Evolutionary conservation across 2,329 filamentous ascomycete genomes (phyloP).

Genomic region (Colletotrichum ledebouriae): DNA sequence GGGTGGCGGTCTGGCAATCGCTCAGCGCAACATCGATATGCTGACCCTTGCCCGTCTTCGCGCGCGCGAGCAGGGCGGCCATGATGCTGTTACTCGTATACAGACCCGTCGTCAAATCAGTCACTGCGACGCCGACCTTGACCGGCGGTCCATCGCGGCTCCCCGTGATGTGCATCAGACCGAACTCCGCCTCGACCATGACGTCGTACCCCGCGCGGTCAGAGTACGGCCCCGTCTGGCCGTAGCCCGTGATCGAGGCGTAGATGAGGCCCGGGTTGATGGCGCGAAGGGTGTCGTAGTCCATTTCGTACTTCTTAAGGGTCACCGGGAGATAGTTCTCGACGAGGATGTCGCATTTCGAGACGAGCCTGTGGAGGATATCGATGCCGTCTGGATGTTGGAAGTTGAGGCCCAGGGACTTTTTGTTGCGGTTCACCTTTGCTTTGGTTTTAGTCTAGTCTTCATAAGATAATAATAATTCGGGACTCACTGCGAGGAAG

Average conservation of each 20-base stretch:
- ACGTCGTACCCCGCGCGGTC: conserved; percentile 95
- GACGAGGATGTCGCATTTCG: conserved; percentile 90
- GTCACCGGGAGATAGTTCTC: conserved; percentile 96
- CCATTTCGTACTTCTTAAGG: conserved; percentile 90
- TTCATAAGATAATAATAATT: background rate
- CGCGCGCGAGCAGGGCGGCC: conserved; percentile 86
- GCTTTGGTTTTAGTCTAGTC: background rate
- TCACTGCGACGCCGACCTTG: conserved; percentile 97
- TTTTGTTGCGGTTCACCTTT: conserved; percentile 97
- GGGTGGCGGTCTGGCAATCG: conserved; percentile 93
- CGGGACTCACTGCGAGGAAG: conserved; percentile 80
- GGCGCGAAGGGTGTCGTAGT: conserved; percentile 83
- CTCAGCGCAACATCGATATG: conserved; percentile 93
- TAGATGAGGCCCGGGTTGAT: conserved; percentile 93
- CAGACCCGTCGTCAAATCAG: conserved; percentile 92
- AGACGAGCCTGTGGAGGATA: conserved; percentile 87
- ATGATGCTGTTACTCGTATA: conserved; percentile 97
- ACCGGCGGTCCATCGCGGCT: conserved; percentile 89
- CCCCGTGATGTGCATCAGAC: conserved; percentile 98
- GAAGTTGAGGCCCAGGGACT: conserved; percentile 92
- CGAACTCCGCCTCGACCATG: conserved; percentile 99
- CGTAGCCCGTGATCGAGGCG: conserved; percentile 96
- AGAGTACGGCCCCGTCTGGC: conserved; percentile 92
- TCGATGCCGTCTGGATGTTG: conserved; percentile 85
- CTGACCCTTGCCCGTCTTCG: conserved; percentile 83